Conservation (phyloP, 2,329 filamentous ascomycete genomes). For the Aspergillus sergii region DNA sequence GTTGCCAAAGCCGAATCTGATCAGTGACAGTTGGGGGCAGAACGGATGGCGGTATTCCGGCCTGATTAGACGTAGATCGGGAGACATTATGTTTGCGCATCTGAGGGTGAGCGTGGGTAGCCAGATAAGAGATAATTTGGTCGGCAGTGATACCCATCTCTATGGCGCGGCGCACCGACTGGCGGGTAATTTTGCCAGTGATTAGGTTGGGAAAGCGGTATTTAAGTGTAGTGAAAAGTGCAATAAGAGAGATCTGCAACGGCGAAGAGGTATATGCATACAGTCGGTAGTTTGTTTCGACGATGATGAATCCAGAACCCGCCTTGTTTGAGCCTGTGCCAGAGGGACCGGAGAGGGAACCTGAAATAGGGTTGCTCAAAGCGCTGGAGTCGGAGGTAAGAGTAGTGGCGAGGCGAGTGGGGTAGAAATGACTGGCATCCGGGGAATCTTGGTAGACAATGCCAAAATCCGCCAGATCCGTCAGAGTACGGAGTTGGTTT, state of each 20-base stretch:
- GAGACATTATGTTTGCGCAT: constrained; percentile 67
- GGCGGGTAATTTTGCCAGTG: constrained; percentile 84
- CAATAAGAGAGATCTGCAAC: constrained; percentile 90
- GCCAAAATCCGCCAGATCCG: constrained; percentile 86
- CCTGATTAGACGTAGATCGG: constrained; percentile 42
- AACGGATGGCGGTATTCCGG: constrained; percentile 58
- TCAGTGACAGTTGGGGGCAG: constrained; percentile 95
- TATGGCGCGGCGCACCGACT: constrained; percentile 85
- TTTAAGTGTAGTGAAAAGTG: constrained; percentile 82
- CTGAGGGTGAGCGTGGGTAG: constrained; percentile 90
- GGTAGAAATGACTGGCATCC: constrained; percentile 68
- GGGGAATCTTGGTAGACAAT: constrained; percentile 70
- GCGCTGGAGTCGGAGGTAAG: constrained; percentile 77
- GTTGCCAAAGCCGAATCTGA: constrained; percentile 96
- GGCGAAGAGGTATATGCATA: constrained; percentile 96
- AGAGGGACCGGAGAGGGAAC: constrained; percentile 55
- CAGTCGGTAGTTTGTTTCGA: constrained; percentile 96
- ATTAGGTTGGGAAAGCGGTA: constrained; percentile 95
- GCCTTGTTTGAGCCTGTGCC: constrained; percentile 34
- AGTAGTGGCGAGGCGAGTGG: constrained; percentile 90
- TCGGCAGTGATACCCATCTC: constrained; percentile 88
- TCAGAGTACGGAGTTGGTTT: constrained; percentile 84
- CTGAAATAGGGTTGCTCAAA: constrained; percentile 71
- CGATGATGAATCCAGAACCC: constrained; percentile 76
- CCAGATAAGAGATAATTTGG: constrained; percentile 92